These are phyloP conservation scores for Xylaria bambusicola DNA, from an alignment of 495 filamentous ascomycete genomes.

Conservation along the genomic window DNA sequence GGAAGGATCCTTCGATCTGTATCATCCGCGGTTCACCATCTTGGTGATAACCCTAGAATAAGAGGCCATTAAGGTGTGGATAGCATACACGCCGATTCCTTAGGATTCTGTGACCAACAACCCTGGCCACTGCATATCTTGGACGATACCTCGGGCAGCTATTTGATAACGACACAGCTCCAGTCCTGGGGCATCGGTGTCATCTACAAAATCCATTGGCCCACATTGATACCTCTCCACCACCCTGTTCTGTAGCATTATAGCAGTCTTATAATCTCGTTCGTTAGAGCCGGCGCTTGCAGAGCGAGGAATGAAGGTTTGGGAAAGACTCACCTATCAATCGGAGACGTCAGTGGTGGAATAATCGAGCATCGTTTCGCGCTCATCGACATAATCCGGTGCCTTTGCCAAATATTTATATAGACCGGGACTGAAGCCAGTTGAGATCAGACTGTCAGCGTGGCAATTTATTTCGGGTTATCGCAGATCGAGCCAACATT, in stretches of 20 bases:
- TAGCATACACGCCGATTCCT: background rate
- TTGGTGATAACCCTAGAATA: slow-evolving; percentile 18
- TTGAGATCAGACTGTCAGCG: background rate
- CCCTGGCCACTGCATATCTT: slow-evolving; percentile 21
- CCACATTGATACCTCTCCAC: slow-evolving; percentile 28
- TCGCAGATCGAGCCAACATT: slow-evolving; percentile 7
- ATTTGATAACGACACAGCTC: slow-evolving; percentile 29
- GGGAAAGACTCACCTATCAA: slow-evolving; percentile 27
- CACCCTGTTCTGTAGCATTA: slow-evolving; percentile 22
- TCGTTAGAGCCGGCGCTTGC: background rate
- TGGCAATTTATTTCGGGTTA: background rate
- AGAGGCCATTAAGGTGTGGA: slow-evolving; percentile 22
- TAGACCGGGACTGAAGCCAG: background rate
- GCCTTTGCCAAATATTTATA: slow-evolving; percentile 4
- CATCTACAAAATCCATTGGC: slow-evolving; percentile 31
- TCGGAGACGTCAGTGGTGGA: slow-evolving; percentile 1
- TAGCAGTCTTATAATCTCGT: slow-evolving; percentile 24
- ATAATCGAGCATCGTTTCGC: slow-evolving; percentile 1
- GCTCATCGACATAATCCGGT: background rate
- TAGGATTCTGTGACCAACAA: slow-evolving; percentile 8
- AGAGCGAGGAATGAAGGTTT: slow-evolving; percentile 5
- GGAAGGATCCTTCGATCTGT: slow-evolving; percentile 17
- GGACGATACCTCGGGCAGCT: slow-evolving; percentile 24
- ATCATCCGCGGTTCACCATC: slow-evolving; percentile 20
- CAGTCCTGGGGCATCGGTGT: slow-evolving; percentile 21